Evolutionary conservation across 2,329 filamentous ascomycete genomes (phyloP), one percentile per base, ranked within the genome.

Genomic region (Proliferodiscus dingleyae): DNA sequence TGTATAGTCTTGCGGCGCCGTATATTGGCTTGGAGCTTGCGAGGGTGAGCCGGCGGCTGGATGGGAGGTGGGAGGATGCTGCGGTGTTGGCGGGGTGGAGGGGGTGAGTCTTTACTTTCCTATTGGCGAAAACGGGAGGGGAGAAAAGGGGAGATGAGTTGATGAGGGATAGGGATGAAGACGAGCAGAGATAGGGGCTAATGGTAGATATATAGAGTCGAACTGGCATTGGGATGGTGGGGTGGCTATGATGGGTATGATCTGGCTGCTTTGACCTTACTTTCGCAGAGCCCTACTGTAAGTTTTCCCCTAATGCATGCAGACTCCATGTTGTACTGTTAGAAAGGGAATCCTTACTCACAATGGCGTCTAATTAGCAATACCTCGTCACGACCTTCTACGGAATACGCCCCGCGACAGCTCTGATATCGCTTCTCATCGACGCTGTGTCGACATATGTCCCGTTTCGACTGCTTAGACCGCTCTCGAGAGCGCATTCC

Each of bases 371-470:
- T n/a, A n/a, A n/a, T n/a, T n/a, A 83, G 79, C 79, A 85, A 51
- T 87, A 86, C 61, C 80, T 96, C 34, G 73, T 95, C 22, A 73
- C 74, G 23, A 81, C 81, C 42, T 95, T 94, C 71, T 95, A 94
- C 74, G 68, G 73, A 28, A 74, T 94, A 55, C 75, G 77, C 21
- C 70, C 77, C 21, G 65, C 71, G 43, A 83, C 85, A 0, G 74
- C 83, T 16, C 59, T 81, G 23, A 69, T 77, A 30, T 80, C 80
- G 28, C 74, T 89, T 41, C 64, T 69, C 26, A 84, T 91, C 58
- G 85, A 90, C 57, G 69, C 86, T 42, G 58, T 83, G 48, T 80
- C 87, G 2, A 79, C 80, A 33, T 81, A 83, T 33, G 61, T 87
- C 22, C 89, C 90, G 1, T 91, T 94, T 66, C 73, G 77, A 49